Evolutionary conservation across 345 rosid species (phyloP).

Genomic region (Luvunga scandens): DNA sequence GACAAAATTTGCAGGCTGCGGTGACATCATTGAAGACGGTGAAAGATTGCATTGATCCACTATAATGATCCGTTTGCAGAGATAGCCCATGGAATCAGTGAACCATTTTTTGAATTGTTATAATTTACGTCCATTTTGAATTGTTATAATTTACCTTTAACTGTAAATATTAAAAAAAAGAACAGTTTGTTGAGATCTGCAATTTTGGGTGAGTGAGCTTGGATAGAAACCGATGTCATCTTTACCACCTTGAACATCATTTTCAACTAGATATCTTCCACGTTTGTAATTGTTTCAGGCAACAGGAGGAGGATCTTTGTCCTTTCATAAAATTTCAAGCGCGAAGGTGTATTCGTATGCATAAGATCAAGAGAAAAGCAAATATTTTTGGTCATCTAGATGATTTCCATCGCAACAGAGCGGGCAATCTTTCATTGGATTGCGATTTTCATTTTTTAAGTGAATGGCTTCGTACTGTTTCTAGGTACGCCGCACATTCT

Average conservation of each 20-base stretch:
- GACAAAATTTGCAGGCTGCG: slow-evolving; percentile 41
- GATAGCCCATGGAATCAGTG: not conserved
- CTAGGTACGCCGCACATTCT: not conserved
- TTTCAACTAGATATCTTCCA: not conserved
- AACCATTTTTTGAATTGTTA: not conserved
- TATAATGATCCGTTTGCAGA: not conserved
- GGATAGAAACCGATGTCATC: not conserved
- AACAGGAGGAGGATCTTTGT: not conserved
- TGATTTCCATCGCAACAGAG: not conserved
- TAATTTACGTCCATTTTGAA: not conserved
- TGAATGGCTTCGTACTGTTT: not conserved
- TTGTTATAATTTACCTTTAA: no score
- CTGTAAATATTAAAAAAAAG: not conserved
- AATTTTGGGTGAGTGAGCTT: not conserved
- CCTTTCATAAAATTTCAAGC: not conserved
- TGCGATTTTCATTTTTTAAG: not conserved
- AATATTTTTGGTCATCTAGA: no score
- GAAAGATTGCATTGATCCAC: slow-evolving; percentile 19
- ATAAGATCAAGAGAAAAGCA: not conserved
- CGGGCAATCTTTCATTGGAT: not conserved
- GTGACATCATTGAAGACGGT: slow-evolving; percentile 36
- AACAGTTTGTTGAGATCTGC: not conserved
- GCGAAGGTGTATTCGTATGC: not conserved
- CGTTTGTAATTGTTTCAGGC: not conserved
- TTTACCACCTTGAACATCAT: not conserved